These are phyloP conservation scores for Epichloe gansuensis DNA, from an alignment of 2,329 filamentous ascomycete genomes.

Conservation along the genomic window DNA sequence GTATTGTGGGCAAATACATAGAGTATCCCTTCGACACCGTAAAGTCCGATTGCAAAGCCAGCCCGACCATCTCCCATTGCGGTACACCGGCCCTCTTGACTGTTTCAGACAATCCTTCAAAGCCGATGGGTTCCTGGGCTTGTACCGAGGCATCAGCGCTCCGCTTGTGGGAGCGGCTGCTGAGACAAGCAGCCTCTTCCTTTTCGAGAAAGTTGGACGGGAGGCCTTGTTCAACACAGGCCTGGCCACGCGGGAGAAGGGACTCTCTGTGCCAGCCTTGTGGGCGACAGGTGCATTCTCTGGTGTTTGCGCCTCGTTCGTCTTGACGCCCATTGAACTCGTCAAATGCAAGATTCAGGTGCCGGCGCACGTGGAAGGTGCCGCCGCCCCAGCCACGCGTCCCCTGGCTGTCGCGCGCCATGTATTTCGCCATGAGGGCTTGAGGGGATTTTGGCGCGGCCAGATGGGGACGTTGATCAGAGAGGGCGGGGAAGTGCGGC, in stretches of 20 bases:
- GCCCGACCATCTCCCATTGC: constrained; percentile 67
- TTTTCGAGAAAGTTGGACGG: constrained; percentile 71
- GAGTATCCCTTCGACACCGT: constrained; percentile 98
- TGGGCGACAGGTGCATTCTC: constrained; percentile 74
- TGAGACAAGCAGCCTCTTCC: constrained; percentile 86
- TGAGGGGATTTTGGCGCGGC: constrained; percentile 87
- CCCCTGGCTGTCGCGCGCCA: constrained; percentile 63
- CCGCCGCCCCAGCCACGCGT: constrained; percentile 37
- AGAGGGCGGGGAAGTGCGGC: constrained; percentile 88
- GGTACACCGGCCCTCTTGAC: constrained; percentile 78
- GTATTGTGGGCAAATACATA: constrained; percentile 86
- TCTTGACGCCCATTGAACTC: constrained; percentile 89
- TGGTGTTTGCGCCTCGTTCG: constrained; percentile 77
- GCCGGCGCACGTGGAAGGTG: constrained; percentile 34
- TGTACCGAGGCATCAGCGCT: constrained; percentile 89
- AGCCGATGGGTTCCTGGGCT: constrained; percentile 63
- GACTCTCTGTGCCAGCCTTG: constrained; percentile 63
- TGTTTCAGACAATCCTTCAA: constrained; percentile 82
- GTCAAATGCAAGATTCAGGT: constrained; percentile 99
- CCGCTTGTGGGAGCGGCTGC: constrained; percentile 83
- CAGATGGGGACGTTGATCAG: constrained; percentile 88
- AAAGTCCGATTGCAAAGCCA: constrained; percentile 94
- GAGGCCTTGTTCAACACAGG: constrained; percentile 47
- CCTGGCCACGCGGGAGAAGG: constrained; percentile 36
- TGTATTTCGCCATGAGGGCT: constrained; percentile 70